Percentiles rank a stretch among this genome's conserved stretches.
Evolutionary conservation across 2,329 filamentous ascomycete species (phyloP).

Genomic region (Plectosphaerella sp.): DNA sequence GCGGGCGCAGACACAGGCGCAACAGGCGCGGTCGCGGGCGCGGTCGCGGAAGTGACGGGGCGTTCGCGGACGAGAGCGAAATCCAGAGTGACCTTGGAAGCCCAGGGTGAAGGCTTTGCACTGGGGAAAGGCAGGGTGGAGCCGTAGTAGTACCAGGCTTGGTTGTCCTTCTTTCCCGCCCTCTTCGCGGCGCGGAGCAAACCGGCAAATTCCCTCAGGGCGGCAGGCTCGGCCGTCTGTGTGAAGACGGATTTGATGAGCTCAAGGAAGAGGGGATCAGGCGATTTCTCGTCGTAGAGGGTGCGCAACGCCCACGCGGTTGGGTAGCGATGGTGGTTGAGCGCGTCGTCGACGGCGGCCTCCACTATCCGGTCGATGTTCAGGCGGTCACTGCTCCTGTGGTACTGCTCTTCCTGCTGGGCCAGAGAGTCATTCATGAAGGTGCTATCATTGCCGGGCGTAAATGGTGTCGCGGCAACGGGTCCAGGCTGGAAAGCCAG

Average conservation of each 20-base stretch:
- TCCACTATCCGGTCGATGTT: constrained; percentile 50
- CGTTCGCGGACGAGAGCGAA: constrained; percentile 13
- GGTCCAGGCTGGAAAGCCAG: too few relatives aligned
- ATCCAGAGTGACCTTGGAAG: constrained; percentile 38
- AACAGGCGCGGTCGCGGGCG: not conserved
- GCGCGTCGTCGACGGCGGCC: constrained; percentile 52
- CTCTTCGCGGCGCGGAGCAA: constrained; percentile 51
- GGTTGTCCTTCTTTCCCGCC: constrained; percentile 49
- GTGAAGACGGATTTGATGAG: constrained; percentile 56
- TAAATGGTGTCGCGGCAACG: too few relatives aligned
- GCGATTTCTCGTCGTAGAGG: constrained; percentile 54
- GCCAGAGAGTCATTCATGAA: too few relatives aligned
- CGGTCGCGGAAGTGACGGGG: not conserved
- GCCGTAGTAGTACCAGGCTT: constrained; percentile 49
- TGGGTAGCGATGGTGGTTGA: constrained; percentile 52
- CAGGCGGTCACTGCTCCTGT: too few relatives aligned
- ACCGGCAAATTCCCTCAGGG: constrained; percentile 44
- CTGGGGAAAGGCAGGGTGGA: constrained; percentile 35
- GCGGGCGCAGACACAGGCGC: not conserved
- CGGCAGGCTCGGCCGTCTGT: constrained; percentile 50
- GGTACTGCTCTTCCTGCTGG: too few relatives aligned
- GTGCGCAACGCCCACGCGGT: constrained; percentile 58
- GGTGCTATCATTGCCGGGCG: too few relatives aligned
- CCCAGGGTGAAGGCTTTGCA: constrained; percentile 46
- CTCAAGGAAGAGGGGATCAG: constrained; percentile 46